Evolutionary conservation across 345 rosid species (phyloP).

Genomic region (Hevea brasiliensis): DNA sequence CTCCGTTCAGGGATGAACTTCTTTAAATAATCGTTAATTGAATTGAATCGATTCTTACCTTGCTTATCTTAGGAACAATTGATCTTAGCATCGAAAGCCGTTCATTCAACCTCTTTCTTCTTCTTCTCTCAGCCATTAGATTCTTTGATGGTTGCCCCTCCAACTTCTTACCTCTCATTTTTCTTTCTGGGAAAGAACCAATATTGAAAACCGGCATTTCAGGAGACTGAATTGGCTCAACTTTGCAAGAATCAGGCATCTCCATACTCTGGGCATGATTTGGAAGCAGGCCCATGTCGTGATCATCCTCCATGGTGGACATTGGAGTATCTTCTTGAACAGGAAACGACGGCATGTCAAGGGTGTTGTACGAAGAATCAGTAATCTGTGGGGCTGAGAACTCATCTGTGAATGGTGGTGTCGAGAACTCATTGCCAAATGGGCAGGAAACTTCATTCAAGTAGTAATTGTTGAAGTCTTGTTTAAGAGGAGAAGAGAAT

Average conservation of each 20-base stretch:
- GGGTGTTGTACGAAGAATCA: slow-evolving; percentile 39
- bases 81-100: slow-evolving; percentile 43
- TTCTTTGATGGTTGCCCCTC: slow-evolving; percentile 44
- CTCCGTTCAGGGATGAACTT: not conserved
- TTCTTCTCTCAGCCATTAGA: slow-evolving; percentile 46
- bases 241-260: slow-evolving; percentile 32
- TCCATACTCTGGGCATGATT: slow-evolving; percentile 30
- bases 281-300: slow-evolving; percentile 26
- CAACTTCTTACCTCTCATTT: slow-evolving; percentile 32
- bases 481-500: slow-evolving; percentile 27
- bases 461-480: slow-evolving; percentile 32
- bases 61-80: slow-evolving; percentile 48
- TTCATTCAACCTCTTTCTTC: slow-evolving; percentile 41
- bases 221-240: slow-evolving; percentile 43
- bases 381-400: slow-evolving; percentile 33
- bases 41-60: slow-evolving; percentile 24
- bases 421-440: slow-evolving; percentile 33
- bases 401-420: slow-evolving; percentile 16
- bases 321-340: slow-evolving; percentile 36
- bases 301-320: slow-evolving; percentile 38
- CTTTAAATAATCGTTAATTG: not conserved
- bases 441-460: slow-evolving; percentile 33
- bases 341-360: slow-evolving; percentile 41
- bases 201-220: slow-evolving; percentile 32
- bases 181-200: slow-evolving; percentile 34